Evolutionary conservation across 805 yeast genomes (phyloP).

Genomic region (Barnettozyma vustinii): DNA sequence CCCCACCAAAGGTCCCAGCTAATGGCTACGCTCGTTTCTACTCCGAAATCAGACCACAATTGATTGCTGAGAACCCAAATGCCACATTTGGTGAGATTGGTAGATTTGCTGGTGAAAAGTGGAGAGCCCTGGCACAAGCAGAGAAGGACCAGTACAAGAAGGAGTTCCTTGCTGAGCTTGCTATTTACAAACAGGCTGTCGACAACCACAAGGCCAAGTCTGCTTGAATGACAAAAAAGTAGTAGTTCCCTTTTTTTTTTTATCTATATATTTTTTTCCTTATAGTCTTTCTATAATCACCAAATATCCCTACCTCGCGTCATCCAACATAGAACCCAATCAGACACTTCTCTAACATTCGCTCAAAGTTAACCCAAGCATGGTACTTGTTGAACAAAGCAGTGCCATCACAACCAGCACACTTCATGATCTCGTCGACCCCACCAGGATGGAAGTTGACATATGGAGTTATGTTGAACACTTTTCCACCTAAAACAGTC

Average conservation of each 20-base stretch:
- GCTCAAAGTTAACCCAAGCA: slow-evolving; percentile 79
- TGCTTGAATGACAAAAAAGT: neutral
- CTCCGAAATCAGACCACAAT: slow-evolving; percentile 8
- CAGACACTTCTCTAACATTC: slow-evolving; percentile 71
- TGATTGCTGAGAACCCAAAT: slow-evolving; percentile 15
- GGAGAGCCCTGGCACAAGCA: slow-evolving; percentile 75
- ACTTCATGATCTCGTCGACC: slow-evolving; percentile 61
- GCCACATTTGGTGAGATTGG: slow-evolving; percentile 27
- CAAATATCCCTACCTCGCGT: neutral
- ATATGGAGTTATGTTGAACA: slow-evolving; percentile 83
- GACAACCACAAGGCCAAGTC: neutral
- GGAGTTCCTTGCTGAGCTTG: slow-evolving; percentile 22
- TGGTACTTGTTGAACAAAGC: slow-evolving; percentile 66
- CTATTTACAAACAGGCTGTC: slow-evolving; percentile 32
- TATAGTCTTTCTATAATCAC: neutral
- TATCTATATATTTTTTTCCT: neutral
- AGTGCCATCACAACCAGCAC: slow-evolving; percentile 85
- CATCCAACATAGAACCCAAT: slow-evolving; percentile 46
- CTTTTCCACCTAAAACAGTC: slow-evolving; percentile 76
- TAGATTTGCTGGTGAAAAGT: slow-evolving; percentile 79
- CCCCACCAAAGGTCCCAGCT: slow-evolving; percentile 23
- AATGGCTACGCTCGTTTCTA: slow-evolving; percentile 15
- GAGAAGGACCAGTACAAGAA: slow-evolving; percentile 51
- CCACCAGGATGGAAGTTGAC: slow-evolving; percentile 94
- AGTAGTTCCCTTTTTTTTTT: neutral